These are phyloP conservation scores for Spinacia oleracea DNA, from an alignment of 179 eudicot genomes.

Conservation along the genomic window DNA sequence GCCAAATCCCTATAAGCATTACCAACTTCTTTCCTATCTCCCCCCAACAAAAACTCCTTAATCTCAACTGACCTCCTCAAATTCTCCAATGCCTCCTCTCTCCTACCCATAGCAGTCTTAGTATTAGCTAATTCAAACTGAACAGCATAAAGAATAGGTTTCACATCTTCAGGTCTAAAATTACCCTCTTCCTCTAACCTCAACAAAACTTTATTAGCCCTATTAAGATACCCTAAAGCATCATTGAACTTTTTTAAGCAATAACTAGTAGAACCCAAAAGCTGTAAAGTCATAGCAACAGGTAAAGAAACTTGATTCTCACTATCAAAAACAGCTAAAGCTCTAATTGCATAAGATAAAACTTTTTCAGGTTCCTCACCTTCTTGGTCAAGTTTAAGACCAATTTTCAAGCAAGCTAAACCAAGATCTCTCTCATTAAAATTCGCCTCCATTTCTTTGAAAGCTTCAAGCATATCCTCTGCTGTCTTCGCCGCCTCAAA, in stretches of 20 bases:
- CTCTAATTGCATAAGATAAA: conserved; percentile 66
- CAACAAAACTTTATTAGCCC: conserved; percentile 65
- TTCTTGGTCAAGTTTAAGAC: conserved; percentile 80
- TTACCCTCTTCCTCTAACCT: conserved; percentile 48
- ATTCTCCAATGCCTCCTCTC: conserved; percentile 82
- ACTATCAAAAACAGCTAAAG: conserved; percentile 55
- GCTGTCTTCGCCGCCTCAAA: conserved; percentile 66
- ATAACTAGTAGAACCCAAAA: conserved; percentile 70
- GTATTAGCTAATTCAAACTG: conserved; percentile 69
- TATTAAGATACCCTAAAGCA: conserved; percentile 74
- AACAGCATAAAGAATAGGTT: conserved; percentile 73
- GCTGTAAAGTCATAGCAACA: conserved; percentile 82
- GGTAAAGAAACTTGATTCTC: conserved; percentile 45
- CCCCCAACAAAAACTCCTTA: conserved; percentile 59
- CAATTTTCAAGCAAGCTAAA: conserved; percentile 70
- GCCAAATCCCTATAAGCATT: conserved; percentile 79
- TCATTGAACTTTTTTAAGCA: conserved; percentile 70
- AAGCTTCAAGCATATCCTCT: conserved; percentile 69
- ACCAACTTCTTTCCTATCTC: conserved; percentile 71
- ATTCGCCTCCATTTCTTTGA: conserved; percentile 51
- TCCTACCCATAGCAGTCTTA: conserved; percentile 88
- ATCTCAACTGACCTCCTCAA: conserved; percentile 64
- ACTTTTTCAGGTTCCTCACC: conserved; percentile 73
- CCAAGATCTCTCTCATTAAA: conserved; percentile 79
- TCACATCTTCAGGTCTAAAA: conserved; percentile 40